Percentiles rank a stretch among this genome's conserved stretches.
Conservation (phyloP, 2,329 filamentous ascomycete genomes). For the Nemania abortiva region DNA sequence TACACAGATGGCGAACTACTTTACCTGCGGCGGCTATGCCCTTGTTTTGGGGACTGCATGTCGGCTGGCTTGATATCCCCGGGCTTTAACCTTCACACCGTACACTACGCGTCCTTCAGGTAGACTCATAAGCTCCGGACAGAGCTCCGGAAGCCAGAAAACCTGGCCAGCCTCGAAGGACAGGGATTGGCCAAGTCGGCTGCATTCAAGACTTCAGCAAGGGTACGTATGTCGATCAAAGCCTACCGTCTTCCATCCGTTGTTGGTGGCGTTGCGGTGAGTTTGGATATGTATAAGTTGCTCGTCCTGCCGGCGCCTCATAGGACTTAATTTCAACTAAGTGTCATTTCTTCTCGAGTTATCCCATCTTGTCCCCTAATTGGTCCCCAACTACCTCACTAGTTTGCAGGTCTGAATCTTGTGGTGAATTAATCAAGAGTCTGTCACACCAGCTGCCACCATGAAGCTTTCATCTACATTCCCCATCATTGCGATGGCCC, state of each 20-base stretch:
- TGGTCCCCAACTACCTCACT: background rate
- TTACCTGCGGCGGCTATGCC: background rate
- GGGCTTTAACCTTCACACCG: conserved; percentile 11
- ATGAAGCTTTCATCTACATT: conserved; percentile 42
- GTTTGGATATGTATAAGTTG: background rate
- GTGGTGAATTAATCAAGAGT: background rate
- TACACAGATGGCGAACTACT: background rate
- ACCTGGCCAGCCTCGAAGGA: background rate
- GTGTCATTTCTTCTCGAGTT: too few relatives aligned
- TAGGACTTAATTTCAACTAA: background rate
- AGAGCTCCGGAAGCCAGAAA: too few relatives aligned
- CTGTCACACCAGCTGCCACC: conserved; percentile 8
- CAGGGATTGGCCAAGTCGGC: background rate
- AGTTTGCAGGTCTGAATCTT: background rate
- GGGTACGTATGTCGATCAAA: conserved; percentile 14
- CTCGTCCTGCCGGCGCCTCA: background rate
- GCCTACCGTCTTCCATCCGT: background rate
- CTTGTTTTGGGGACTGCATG: background rate
- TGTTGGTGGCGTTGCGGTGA: background rate
- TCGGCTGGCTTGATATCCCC: background rate
- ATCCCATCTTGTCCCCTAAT: too few relatives aligned
- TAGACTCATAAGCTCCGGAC: conserved; percentile 15
- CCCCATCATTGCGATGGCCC: conserved; percentile 36
- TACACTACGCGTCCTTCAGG: conserved; percentile 28
- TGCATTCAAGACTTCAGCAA: conserved; percentile 3